A percentile compares a stretch with the other conserved stretches of the same genome.
Evolutionary conservation across 108 stramenopile genomes (phyloP).

Genomic region (Chaetoceros tenuissimus): DNA sequence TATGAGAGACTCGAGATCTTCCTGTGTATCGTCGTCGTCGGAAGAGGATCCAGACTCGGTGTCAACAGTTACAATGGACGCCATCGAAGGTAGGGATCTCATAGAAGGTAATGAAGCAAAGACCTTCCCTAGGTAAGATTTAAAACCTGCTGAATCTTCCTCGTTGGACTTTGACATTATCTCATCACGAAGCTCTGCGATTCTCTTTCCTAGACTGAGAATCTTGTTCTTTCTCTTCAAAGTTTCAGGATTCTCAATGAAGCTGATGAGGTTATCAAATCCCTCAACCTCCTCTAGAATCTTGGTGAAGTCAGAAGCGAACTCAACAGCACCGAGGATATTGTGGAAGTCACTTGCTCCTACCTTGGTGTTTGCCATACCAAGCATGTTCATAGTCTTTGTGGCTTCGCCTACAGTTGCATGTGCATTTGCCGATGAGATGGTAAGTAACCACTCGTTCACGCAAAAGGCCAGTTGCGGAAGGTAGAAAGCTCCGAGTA

Average conservation of each 20-base stretch:
- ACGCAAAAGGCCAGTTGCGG: constrained; percentile 11
- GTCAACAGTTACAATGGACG: no score
- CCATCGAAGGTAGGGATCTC: constrained; percentile 1
- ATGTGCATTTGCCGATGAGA: constrained; percentile 10
- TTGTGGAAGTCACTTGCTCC: constrained; percentile 14
- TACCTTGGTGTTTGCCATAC: constrained; percentile 3
- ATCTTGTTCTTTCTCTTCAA: constrained; percentile 8
- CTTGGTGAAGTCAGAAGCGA: constrained; percentile 15
- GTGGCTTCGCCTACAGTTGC: constrained; percentile 11
- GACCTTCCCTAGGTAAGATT: no score
- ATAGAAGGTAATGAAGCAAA: not conserved
- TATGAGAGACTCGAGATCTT: constrained; percentile 2
- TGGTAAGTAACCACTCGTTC: constrained; percentile 10
- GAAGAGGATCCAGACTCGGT: constrained; percentile 1
- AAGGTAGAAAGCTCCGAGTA: constrained; percentile 11
- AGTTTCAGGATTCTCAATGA: constrained; percentile 7
- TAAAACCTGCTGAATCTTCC: no score
- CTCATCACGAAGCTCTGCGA: not conserved
- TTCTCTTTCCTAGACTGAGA: constrained; percentile 1
- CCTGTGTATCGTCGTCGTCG: constrained; percentile 2
- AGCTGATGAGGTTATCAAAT: constrained; percentile 10
- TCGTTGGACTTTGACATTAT: no score
- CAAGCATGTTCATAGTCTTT: constrained; percentile 21
- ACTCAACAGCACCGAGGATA: constrained; percentile 10
- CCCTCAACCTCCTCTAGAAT: constrained; percentile 12